These are phyloP conservation scores for Arthrobotrys musiformis DNA, from an alignment of 2,329 filamentous ascomycete genomes.

Conservation along the genomic window DNA sequence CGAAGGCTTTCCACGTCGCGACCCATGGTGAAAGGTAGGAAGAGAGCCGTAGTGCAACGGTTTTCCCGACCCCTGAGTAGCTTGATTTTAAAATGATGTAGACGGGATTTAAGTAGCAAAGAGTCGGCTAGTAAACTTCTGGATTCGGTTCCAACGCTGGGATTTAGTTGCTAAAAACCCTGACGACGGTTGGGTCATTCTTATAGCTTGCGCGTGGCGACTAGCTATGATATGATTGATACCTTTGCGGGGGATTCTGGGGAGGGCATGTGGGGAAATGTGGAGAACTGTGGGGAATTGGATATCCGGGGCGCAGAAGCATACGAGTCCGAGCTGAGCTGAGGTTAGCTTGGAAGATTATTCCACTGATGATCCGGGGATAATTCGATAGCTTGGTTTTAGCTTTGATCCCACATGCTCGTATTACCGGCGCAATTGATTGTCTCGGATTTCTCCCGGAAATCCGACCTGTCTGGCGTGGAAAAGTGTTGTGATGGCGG, in stretches of 20 bases:
- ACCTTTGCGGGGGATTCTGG: neutral
- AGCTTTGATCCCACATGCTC: neutral
- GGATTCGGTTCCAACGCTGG: neutral
- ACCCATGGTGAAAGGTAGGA: neutral
- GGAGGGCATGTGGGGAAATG: constrained; percentile 23
- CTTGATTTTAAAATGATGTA: neutral
- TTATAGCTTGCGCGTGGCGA: constrained; percentile 12
- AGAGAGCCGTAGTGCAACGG: too few relatives aligned
- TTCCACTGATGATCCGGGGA: too few relatives aligned
- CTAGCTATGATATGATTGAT: neutral
- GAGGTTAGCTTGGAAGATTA: neutral
- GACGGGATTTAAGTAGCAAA: neutral
- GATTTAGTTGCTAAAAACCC: neutral
- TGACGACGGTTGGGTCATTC: neutral
- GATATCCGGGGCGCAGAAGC: neutral
- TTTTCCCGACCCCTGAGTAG: neutral
- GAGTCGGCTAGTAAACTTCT: neutral
- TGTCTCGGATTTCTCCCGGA: constrained; percentile 11
- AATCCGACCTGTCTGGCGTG: neutral
- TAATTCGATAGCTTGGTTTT: neutral
- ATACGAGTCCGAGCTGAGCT: neutral
- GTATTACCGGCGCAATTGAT: too few relatives aligned
- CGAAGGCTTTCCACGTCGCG: constrained; percentile 27
- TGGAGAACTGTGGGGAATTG: constrained; percentile 25
- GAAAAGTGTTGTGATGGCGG: neutral